Base-by-base conservation (phyloP, 371 early-diverging fungal species). In the Homolaphlyctis polyrhiza region DNA sequence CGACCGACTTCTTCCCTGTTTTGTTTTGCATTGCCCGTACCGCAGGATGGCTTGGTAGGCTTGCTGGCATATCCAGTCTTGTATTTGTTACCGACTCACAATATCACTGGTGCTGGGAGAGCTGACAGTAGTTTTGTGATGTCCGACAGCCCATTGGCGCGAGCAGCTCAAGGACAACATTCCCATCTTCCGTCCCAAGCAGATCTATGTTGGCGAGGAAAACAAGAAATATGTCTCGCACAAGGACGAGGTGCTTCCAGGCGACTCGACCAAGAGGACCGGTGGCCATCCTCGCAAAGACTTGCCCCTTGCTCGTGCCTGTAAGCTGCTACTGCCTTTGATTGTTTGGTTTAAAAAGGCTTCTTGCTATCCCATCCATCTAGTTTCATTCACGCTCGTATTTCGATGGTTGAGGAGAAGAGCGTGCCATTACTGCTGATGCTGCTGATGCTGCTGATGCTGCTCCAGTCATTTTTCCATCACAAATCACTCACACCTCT, bases 1-100 rank as follows among this genome's bases (percentile, higher is more conserved):
- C 88, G 8, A 79, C 82, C 62, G 88, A 87, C 62, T 83, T 86
- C 64, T 87, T 82, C 77, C 88, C 88, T 27, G 88, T 86, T 1
- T 72, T 86, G 45, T 85, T 85, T 66, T 72, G 74, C 33, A 79
- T 78, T 66, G 74, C 74, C 25, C 39, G 74, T 27, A 80, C 64
- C 71, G 80, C 65, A 68, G 84, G 83, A 35, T 87, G 71, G 86
- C 80, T 68, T 28, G 54, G 66, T 61, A 30, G n/a, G 48, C 39
- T 11, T 39, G 8, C n/a, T n/a, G n/a, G n/a, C n/a, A n/a, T n/a
- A n/a, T n/a, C n/a, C n/a, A n/a, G n/a, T n/a, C n/a, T n/a, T n/a
- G n/a, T n/a, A 32, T 27, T 32, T 2, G n/a, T 36, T 34, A 32
- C 29, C 23, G 0, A 61, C 77, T 79, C 62, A 75, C 74, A 75